phyloP scores from a whole-genome alignment of 1,139 yeast genomes.

The Yamadazyma oceani region DNA sequence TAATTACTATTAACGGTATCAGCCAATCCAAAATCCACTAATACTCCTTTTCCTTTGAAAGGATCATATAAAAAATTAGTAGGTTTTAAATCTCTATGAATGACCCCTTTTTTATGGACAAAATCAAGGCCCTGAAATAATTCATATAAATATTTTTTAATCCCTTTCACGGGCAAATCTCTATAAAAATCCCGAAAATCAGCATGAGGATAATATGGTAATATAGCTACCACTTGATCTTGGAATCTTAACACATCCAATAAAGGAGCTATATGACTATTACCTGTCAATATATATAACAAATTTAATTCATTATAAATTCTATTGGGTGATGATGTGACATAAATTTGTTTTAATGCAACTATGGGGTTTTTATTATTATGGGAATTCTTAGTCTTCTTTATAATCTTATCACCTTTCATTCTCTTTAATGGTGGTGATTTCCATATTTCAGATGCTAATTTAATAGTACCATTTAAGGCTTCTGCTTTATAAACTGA shows the following conservation, averaged over 20 bases:
- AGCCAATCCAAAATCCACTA: conserved; percentile 92
- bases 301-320: conserved; percentile 84
- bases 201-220: conserved; percentile 89
- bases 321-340: conserved; percentile 90
- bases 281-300: conserved; percentile 65
- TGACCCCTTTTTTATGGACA: conserved; percentile 73
- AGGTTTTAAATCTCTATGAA: conserved; percentile 90
- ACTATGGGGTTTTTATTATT: conserved; percentile 56
- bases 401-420: conserved; percentile 2
- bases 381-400: conserved; percentile 1
- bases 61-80: conserved; percentile 85
- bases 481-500: conserved; percentile 90
- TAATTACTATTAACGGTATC: conserved; percentile 41
- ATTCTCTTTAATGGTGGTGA: conserved; percentile 43
- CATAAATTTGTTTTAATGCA: conserved; percentile 91
- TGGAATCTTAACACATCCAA: conserved; percentile 82
- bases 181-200: conserved; percentile 88
- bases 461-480: conserved; percentile 41
- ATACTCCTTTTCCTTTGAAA: conserved; percentile 70
- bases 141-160: conserved; percentile 78
- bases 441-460: conserved; percentile 45
- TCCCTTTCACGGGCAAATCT: conserved; percentile 75
- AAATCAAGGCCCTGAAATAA: conserved; percentile 72
- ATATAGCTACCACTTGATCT: conserved; percentile 90
- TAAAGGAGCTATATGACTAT: conserved; percentile 79